These are phyloP conservation scores for Jatropha multifida DNA, from an alignment of 441 rosid species.

Conservation along the genomic window DNA sequence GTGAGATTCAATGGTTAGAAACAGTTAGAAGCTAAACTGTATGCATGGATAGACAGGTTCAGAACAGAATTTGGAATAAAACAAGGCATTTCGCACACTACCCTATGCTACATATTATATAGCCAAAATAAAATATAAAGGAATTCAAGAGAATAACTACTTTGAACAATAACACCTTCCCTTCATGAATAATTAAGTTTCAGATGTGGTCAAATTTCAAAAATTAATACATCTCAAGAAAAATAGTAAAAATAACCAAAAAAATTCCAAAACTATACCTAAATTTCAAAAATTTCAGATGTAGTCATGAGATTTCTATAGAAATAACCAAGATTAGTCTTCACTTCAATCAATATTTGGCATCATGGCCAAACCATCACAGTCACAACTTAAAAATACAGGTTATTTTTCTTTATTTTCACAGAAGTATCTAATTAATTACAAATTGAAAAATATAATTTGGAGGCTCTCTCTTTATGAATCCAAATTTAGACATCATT, in stretches of 20 bases:
- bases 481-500: not conserved
- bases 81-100: not conserved
- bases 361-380: not conserved
- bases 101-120: not conserved
- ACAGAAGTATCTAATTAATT: not conserved
- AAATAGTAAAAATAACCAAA: no score
- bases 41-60: not conserved
- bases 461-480: not conserved
- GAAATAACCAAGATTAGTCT: not conserved
- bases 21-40: slow-evolving; percentile 27
- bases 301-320: not conserved
- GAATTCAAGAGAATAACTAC: not conserved
- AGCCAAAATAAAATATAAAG: not conserved
- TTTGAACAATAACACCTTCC: not conserved
- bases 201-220: not conserved
- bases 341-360: not conserved
- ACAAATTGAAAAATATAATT: not conserved
- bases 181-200: not conserved
- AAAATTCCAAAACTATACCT: no score
- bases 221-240: not conserved
- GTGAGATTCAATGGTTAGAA: slow-evolving; percentile 36
- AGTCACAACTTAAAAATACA: not conserved
- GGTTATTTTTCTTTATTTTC: not conserved
- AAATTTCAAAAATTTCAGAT: no score
- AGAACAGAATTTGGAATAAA: slow-evolving; percentile 5